These are phyloP conservation scores for Nakaseomyces uthaithaninus DNA, from an alignment of 1,139 yeast species.

Conservation along the genomic window DNA sequence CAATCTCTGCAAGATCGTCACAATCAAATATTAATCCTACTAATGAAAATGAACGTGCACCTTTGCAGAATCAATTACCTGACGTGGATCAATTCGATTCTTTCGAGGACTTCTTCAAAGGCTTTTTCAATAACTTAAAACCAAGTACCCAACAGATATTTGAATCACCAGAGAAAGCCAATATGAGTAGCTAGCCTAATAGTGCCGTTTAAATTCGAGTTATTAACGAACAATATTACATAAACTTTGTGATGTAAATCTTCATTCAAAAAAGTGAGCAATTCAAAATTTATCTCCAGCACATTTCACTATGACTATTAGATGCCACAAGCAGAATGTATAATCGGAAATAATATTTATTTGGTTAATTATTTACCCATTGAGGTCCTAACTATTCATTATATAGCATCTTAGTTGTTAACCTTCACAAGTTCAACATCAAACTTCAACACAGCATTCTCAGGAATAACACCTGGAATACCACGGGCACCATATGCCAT, in stretches of 20 bases:
- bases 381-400: no score
- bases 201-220: background rate
- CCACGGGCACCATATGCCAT: conserved; percentile 73
- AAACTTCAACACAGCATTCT: conserved; percentile 58
- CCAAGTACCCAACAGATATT: conserved; percentile 30
- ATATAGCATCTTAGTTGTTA: conserved; percentile 5
- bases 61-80: conserved; percentile 26
- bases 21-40: conserved; percentile 7
- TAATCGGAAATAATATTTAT: no score
- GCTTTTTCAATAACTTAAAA: conserved; percentile 32
- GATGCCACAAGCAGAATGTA: no score
- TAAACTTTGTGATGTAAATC: no score
- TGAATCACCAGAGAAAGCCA: background rate
- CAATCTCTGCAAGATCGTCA: conserved; percentile 20
- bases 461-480: conserved; percentile 69
- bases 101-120: conserved; percentile 45
- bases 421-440: conserved; percentile 44
- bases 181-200: background rate
- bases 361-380: no score
- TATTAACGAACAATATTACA: background rate
- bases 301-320: no score
- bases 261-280: no score
- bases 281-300: no score
- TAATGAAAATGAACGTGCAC: conserved; percentile 10
- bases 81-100: conserved; percentile 40